A percentile compares a stretch with the other conserved stretches of the same genome.
phyloP scores from a whole-genome alignment of 2,329 filamentous ascomycete species.

The Fusarium anthophilum region DNA sequence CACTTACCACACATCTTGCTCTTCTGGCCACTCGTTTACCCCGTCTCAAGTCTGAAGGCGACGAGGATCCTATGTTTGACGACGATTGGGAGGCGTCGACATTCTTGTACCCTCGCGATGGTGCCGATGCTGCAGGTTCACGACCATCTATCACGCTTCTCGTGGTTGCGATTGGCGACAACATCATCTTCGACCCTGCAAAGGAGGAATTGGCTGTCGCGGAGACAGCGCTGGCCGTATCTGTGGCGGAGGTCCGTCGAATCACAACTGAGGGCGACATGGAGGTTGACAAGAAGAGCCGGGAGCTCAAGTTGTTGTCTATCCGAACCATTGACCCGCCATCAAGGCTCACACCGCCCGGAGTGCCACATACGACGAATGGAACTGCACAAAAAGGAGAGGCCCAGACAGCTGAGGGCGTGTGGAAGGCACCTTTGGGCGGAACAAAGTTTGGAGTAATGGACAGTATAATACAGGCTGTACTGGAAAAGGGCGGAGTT shows the following conservation, averaged over 20 bases:
- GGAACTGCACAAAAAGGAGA: constrained; percentile 51
- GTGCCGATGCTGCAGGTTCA: constrained; percentile 44
- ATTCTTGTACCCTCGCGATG: constrained; percentile 74
- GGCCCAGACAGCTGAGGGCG: constrained; percentile 71
- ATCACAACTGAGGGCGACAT: constrained; percentile 44
- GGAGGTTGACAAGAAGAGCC: constrained; percentile 53
- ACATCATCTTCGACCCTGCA: constrained; percentile 92
- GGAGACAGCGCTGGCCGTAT: constrained; percentile 87
- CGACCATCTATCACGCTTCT: constrained; percentile 90
- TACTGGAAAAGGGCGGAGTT: constrained; percentile 80
- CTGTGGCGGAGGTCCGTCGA: constrained; percentile 65
- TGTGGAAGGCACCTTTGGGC: constrained; percentile 87
- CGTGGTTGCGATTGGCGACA: constrained; percentile 85
- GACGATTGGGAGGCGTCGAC: constrained; percentile 93
- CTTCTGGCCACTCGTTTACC: constrained; percentile 89
- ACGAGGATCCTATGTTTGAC: constrained; percentile 97
- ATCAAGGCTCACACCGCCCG: constrained; percentile 75
- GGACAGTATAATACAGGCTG: constrained; percentile 77
- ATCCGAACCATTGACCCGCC: constrained; percentile 80
- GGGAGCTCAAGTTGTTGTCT: constrained; percentile 69
- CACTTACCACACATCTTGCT: constrained; percentile 91
- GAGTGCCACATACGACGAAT: constrained; percentile 71
- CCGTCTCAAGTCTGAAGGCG: constrained; percentile 83
- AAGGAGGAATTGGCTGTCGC: constrained; percentile 94
- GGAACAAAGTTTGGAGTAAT: constrained; percentile 81